Base-by-base conservation (phyloP, 2,329 filamentous ascomycete genomes). In the Penicillium sp. region DNA sequence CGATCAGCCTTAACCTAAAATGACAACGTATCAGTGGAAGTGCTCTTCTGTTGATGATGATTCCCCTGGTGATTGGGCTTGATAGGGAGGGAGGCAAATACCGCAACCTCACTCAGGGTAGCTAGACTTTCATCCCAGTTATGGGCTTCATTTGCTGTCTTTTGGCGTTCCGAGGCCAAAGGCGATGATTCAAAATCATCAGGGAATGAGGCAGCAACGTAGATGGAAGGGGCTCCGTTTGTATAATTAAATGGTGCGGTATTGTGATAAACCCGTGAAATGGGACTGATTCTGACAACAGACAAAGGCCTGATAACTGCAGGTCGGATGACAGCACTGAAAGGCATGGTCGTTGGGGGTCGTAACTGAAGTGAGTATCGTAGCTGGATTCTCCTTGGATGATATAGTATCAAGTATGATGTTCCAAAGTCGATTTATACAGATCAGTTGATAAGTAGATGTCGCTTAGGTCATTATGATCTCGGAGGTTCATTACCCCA, bases 131-230 rank as follows among this genome's bases (percentile, higher is more conserved):
- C 43, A 20, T 45, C 43, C 43, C 43, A 45, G 20, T 45, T 45
- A 11, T 18, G 29, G 10, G 10, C 32, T 31, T n/a, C 26, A 5
- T 13, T 45, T n/a, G 4, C 29, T 13, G 10, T 13, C 29, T 29
- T 20, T 20, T 9, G 14, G 34, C 26, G 13, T 7, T 45, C 22
- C n/a, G 43, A 7, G 13, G 24, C 43, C 34, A 49, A 49, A 39
- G 34, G 46, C 22, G 46, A 39, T 29, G 46, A 49, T 38, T 49
- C 46, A 31, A 39, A 49, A 38, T 49, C 46, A 29, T 49, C 46
- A n/a, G 46, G 46, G 34, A 49, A 49, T 38, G 46, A 29, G 18
- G 46, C 6, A 32, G 43, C 43, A 45, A 45, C 26, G 16, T 16
- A 32, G 29, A 45, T 45, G 26, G 43, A 16, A 34, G 16, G 26